A percentile compares a stretch with the other conserved stretches of the same genome.
phyloP scores from a whole-genome alignment of 2,329 filamentous ascomycete species.

The Tolypocladium nubicola region DNA sequence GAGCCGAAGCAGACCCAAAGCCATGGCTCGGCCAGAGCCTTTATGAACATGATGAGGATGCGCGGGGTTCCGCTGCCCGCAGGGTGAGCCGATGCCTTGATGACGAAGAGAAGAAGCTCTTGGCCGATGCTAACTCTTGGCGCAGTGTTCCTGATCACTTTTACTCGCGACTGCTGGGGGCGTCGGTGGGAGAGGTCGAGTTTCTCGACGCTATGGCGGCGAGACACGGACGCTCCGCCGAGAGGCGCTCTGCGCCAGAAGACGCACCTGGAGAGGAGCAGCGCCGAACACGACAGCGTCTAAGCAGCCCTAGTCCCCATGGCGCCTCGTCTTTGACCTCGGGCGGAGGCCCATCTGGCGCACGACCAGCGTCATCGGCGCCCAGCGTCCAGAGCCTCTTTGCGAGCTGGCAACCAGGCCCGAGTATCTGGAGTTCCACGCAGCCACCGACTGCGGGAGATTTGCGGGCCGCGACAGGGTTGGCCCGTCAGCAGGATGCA shows the following conservation, averaged over 20 bases:
- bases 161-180: slow-evolving; percentile 7
- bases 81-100: slow-evolving; percentile 7
- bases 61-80: slow-evolving; percentile 11
- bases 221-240: slow-evolving; percentile 6
- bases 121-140: background rate
- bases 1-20: slow-evolving; percentile 21
- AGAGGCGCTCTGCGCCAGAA: slow-evolving; percentile 17
- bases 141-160: slow-evolving; percentile 10
- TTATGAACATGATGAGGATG: slow-evolving; percentile 20
- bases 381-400: background rate
- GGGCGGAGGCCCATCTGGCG: background rate
- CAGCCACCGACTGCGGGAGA: background rate
- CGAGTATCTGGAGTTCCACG: background rate
- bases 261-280: slow-evolving; percentile 14
- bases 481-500: background rate
- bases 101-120: background rate
- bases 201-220: slow-evolving; percentile 6
- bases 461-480: background rate
- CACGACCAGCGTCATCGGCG: background rate
- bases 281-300: slow-evolving; percentile 17
- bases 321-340: background rate
- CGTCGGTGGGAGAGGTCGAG: slow-evolving; percentile 6
- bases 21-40: slow-evolving; percentile 12
- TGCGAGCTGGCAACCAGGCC: background rate
- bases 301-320: slow-evolving; percentile 5